Percentiles rank a stretch among this genome's conserved stretches.
These are phyloP conservation scores for Alternaria sp. DNA, from an alignment of 2,329 filamentous ascomycete genomes.

Conservation along the genomic window DNA sequence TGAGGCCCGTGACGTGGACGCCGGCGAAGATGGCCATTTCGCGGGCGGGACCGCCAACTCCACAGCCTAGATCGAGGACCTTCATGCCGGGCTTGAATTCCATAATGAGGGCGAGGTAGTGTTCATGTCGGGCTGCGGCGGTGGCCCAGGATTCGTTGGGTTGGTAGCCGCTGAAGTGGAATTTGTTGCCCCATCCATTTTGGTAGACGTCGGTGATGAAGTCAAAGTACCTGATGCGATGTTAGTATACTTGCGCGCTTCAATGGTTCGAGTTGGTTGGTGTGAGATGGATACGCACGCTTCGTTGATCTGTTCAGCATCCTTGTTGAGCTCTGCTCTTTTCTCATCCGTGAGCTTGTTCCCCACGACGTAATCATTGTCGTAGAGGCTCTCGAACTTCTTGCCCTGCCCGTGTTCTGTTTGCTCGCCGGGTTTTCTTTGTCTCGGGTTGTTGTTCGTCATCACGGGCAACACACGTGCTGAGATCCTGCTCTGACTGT, in stretches of 20 bases:
- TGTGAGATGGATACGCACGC: neutral
- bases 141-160: neutral
- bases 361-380: neutral
- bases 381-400: neutral
- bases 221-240: neutral
- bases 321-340: neutral
- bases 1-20: neutral
- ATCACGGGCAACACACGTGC: neutral
- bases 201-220: neutral
- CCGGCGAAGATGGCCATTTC: neutral
- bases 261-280: no score
- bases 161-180: neutral
- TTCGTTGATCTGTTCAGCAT: neutral
- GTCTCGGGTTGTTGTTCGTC: neutral
- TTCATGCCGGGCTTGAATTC: neutral
- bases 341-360: neutral
- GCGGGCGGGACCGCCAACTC: neutral
- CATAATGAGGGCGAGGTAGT: neutral
- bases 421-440: neutral
- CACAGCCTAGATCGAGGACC: neutral
- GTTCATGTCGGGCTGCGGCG: neutral
- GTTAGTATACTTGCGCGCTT: neutral
- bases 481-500: neutral
- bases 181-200: neutral
- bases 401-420: neutral